These are phyloP conservation scores for Ophiostoma pallidulum DNA, from an alignment of 2,329 filamentous ascomycete genomes.

Conservation along the genomic window DNA sequence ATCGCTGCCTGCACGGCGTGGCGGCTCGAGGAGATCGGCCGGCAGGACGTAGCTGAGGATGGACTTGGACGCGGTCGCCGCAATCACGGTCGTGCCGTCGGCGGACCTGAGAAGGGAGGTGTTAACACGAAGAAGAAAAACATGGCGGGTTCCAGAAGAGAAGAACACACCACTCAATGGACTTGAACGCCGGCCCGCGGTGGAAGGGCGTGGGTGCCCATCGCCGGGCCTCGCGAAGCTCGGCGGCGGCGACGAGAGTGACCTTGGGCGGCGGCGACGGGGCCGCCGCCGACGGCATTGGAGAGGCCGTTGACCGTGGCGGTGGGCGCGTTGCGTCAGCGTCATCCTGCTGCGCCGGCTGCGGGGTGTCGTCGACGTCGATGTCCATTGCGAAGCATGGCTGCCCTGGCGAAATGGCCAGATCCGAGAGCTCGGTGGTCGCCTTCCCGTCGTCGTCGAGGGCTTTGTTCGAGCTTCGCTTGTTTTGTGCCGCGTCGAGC, in stretches of 20 bases:
- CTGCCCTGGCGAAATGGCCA: no score
- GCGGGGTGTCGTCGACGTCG: no score
- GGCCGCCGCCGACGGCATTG: no score
- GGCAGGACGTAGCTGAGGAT: slow-evolving; percentile 50
- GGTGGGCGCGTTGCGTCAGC: no score
- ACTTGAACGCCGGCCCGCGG: slow-evolving; percentile 29
- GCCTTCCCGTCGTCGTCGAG: no score
- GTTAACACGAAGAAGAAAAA: background rate
- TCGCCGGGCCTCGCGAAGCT: slow-evolving; percentile 1
- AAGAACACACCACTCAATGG: slow-evolving; percentile 29
- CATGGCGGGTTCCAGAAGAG: background rate
- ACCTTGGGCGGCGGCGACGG: background rate
- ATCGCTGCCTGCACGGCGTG: no score
- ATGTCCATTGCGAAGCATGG: no score
- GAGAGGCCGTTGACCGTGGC: no score
- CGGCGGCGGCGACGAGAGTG: slow-evolving; percentile 9
- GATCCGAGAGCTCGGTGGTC: no score
- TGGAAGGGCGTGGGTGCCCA: slow-evolving; percentile 6
- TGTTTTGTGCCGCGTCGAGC: no score
- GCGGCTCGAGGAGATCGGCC: slow-evolving; percentile 40
- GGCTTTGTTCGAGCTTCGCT: no score
- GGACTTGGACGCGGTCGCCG: slow-evolving; percentile 43
- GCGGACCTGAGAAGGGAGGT: slow-evolving; percentile 41
- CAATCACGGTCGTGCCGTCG: slow-evolving; percentile 49
- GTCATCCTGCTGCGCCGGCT: no score